phyloP scores from a whole-genome alignment of 768 basidiomycete genomes.

The Phylloporus rhodoxanthus region DNA sequence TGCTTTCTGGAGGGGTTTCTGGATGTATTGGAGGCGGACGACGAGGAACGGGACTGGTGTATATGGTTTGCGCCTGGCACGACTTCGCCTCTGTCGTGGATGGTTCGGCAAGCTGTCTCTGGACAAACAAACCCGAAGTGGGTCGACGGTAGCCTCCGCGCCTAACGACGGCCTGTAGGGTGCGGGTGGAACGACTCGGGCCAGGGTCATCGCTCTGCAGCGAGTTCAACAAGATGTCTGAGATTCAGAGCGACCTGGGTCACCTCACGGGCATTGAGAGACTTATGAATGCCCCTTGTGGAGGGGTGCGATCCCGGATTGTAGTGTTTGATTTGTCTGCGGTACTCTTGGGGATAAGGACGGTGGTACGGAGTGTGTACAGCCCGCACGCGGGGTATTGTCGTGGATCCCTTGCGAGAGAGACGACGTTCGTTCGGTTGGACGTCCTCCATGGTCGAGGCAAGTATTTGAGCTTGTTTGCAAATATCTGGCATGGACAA shows the following conservation, averaged over 20 bases:
- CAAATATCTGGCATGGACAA: conserved; percentile 11
- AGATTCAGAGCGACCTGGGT: background rate
- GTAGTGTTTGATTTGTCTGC: background rate
- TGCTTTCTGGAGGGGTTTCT: background rate
- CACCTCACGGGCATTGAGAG: conserved; percentile 7
- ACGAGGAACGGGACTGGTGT: background rate
- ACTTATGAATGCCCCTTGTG: background rate
- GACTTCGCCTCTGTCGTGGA: background rate
- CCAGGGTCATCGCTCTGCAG: conserved; percentile 10
- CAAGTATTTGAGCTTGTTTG: conserved; percentile 22
- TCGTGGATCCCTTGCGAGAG: conserved; percentile 28
- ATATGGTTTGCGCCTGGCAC: background rate
- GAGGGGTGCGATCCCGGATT: background rate
- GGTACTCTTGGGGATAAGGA: background rate
- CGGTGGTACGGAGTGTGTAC: background rate
- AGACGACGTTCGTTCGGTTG: conserved; percentile 38
- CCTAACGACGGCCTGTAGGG: background rate
- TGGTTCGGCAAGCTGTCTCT: background rate
- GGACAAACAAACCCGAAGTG: background rate
- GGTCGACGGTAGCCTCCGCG: background rate
- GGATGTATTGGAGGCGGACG: background rate
- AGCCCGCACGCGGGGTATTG: conserved; percentile 25
- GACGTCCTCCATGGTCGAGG: conserved; percentile 29
- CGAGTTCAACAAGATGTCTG: conserved; percentile 2
- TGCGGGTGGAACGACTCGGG: conserved; percentile 3